Percentiles rank a stretch among this genome's conserved stretches.
These are phyloP conservation scores for Neostapfia colusana DNA, from an alignment of 176 grass and related monocot species.

Conservation along the genomic window DNA sequence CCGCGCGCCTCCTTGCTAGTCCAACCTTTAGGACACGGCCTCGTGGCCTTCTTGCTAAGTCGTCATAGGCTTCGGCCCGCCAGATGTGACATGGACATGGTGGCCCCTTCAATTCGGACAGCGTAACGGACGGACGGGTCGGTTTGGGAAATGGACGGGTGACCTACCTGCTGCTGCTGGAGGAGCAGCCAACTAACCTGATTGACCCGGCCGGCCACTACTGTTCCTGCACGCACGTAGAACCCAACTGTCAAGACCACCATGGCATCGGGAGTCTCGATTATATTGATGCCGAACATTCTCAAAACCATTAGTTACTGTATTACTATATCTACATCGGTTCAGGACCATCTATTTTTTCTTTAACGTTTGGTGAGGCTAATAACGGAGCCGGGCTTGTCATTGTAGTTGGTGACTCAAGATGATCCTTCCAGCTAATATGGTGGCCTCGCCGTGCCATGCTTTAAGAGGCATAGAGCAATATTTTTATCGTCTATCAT, in stretches of 20 bases:
- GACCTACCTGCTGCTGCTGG: slow-evolving; percentile 24
- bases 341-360: slow-evolving; percentile 1
- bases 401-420: not conserved
- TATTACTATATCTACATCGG: not conserved
- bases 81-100: not conserved
- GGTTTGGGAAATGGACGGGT: slow-evolving; percentile 32
- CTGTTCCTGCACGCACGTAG: not conserved
- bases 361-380: slow-evolving; percentile 28
- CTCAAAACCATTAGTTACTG: slow-evolving; percentile 24
- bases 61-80: too few species aligned
- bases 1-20: too few species aligned
- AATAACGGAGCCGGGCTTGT: not conserved
- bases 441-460: not conserved
- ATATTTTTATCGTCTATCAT: too few species aligned
- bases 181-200: slow-evolving; percentile 31
- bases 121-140: slow-evolving; percentile 36
- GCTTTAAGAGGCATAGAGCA: too few species aligned
- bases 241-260: slow-evolving; percentile 37
- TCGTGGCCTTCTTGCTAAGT: too few species aligned
- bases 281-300: slow-evolving; percentile 26
- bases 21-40: too few species aligned
- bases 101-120: slow-evolving; percentile 2
- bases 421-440: not conserved
- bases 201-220: slow-evolving; percentile 9
- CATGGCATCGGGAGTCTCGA: not conserved